These are phyloP conservation scores for Fusarium bulbicola DNA, from an alignment of 2,329 filamentous ascomycete species.

Conservation along the genomic window DNA sequence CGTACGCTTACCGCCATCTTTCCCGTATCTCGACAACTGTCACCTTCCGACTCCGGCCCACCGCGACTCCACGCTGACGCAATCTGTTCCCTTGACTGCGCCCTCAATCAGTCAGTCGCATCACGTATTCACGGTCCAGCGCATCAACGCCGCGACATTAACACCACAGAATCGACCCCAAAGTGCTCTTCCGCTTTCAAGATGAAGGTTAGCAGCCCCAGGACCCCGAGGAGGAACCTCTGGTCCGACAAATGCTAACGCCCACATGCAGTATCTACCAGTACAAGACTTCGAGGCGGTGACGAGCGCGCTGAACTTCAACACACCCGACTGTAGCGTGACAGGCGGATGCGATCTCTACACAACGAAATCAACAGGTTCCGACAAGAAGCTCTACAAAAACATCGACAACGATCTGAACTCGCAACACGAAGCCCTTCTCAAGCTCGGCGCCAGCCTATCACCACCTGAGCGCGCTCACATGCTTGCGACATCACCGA, in stretches of 20 bases:
- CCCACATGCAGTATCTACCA: conserved; percentile 78
- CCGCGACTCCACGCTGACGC: conserved; percentile 45
- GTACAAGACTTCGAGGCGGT: conserved; percentile 91
- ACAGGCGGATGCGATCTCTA: conserved; percentile 95
- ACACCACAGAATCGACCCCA: neutral
- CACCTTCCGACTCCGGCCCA: conserved; percentile 34
- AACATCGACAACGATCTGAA: conserved; percentile 92
- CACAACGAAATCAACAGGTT: conserved; percentile 94
- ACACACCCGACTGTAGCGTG: conserved; percentile 90
- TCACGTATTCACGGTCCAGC: conserved; percentile 14
- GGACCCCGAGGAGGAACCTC: neutral
- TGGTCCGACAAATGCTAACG: conserved; percentile 29
- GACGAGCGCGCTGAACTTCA: conserved; percentile 93
- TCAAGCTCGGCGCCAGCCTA: conserved; percentile 86
- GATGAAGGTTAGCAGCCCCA: conserved; percentile 50
- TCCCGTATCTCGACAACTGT: conserved; percentile 31
- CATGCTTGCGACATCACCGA: conserved; percentile 72
- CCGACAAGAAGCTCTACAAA: conserved; percentile 97
- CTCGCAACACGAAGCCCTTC: conserved; percentile 86
- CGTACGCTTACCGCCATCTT: conserved; percentile 13
- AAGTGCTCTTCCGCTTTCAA: conserved; percentile 28
- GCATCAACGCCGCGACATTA: conserved; percentile 10
- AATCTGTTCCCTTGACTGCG: conserved; percentile 36
- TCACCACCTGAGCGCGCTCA: conserved; percentile 82
- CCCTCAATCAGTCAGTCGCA: conserved; percentile 25